These are phyloP conservation scores for Flaveria trinervia DNA, from an alignment of 129 eudicot species.

Conservation along the genomic window DNA sequence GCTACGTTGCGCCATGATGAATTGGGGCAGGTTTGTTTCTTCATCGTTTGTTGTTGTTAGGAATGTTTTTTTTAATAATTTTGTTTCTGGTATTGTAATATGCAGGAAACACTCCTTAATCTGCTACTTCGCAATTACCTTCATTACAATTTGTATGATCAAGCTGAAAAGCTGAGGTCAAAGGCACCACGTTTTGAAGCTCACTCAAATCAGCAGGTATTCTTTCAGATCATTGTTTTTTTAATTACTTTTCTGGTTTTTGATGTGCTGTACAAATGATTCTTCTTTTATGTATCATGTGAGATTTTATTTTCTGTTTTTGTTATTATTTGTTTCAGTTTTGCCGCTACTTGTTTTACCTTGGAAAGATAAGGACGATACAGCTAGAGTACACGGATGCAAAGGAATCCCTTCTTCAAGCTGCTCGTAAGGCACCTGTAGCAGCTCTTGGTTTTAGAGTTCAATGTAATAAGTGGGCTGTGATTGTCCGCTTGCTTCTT, in stretches of 20 bases:
- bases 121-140: slow-evolving; percentile 89
- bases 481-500: slow-evolving; percentile 81
- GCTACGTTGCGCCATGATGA: slow-evolving; percentile 97
- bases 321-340: slow-evolving; percentile 51
- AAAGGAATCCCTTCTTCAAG: slow-evolving; percentile 95
- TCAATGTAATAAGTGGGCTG: slow-evolving; percentile 99
- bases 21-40: slow-evolving; percentile 86
- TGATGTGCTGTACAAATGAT: not conserved
- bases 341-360: slow-evolving; percentile 92
- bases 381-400: slow-evolving; percentile 98
- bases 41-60: not conserved
- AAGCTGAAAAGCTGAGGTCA: slow-evolving; percentile 96
- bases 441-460: slow-evolving; percentile 97
- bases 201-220: slow-evolving; percentile 98
- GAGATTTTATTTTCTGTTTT: not conserved
- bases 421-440: slow-evolving; percentile 95
- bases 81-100: slow-evolving; percentile 6
- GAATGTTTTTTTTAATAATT: not conserved
- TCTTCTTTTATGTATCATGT: not conserved
- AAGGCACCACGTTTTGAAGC: slow-evolving; percentile 99
- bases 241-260: not conserved
- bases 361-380: slow-evolving; percentile 93
- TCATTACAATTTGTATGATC: slow-evolving; percentile 93
- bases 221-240: not conserved
- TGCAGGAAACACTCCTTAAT: slow-evolving; percentile 94